These are phyloP conservation scores for Fallopia convolvulus DNA, from an alignment of 148 eudicot genomes.

Conservation along the genomic window DNA sequence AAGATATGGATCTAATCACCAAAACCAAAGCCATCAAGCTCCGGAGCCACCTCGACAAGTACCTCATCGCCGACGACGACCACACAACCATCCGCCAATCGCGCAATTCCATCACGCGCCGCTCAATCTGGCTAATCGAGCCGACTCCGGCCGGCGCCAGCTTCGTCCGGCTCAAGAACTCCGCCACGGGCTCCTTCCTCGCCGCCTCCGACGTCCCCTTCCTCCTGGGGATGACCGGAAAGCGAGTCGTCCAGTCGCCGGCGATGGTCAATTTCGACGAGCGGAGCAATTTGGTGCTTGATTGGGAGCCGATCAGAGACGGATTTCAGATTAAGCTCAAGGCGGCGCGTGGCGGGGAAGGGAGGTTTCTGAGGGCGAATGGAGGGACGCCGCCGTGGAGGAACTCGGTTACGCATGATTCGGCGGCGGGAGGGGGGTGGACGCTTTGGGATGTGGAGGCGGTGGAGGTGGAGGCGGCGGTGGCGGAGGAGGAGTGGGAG, in stretches of 20 bases:
- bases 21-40: slow-evolving; percentile 51
- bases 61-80: slow-evolving; percentile 53
- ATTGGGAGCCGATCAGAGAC: slow-evolving; percentile 68
- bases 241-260: slow-evolving; percentile 39
- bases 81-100: slow-evolving; percentile 46
- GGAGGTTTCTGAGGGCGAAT: slow-evolving; percentile 54
- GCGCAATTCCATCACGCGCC: slow-evolving; percentile 32
- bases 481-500: background rate
- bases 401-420: slow-evolving; percentile 64
- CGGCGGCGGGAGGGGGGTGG: slow-evolving; percentile 39
- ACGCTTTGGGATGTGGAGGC: slow-evolving; percentile 58
- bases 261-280: background rate
- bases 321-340: slow-evolving; percentile 54
- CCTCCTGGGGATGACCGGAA: slow-evolving; percentile 68
- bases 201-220: slow-evolving; percentile 50
- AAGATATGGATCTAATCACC: slow-evolving; percentile 43
- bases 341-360: slow-evolving; percentile 21
- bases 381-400: slow-evolving; percentile 87
- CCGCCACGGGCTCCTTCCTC: slow-evolving; percentile 38
- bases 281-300: background rate
- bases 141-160: slow-evolving; percentile 19
- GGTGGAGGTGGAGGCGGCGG: slow-evolving; percentile 29
- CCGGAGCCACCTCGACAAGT: slow-evolving; percentile 57
- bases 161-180: slow-evolving; percentile 44
- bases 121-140: slow-evolving; percentile 63